These are phyloP conservation scores for Trichoderma sp. DNA, from an alignment of 2,329 filamentous ascomycete genomes.

Conservation along the genomic window DNA sequence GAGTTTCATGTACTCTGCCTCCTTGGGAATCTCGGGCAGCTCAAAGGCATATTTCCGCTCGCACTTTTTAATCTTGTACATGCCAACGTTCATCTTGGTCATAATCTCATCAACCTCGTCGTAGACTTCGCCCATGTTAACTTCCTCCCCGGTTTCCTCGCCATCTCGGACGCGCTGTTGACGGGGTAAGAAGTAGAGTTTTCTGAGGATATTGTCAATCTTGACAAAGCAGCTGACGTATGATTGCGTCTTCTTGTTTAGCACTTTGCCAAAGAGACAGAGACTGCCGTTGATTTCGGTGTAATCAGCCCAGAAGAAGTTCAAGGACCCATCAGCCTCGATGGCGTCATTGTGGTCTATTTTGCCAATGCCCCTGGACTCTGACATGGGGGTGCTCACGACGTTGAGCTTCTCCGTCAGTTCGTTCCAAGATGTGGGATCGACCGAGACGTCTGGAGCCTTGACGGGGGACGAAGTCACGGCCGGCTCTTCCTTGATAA, in stretches of 20 bases:
- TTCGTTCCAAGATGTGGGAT: slow-evolving; percentile 84
- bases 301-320: slow-evolving; percentile 97
- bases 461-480: slow-evolving; percentile 73
- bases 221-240: slow-evolving; percentile 95
- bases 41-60: slow-evolving; percentile 95
- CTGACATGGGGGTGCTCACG: slow-evolving; percentile 67
- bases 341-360: slow-evolving; percentile 79
- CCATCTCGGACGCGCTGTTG: slow-evolving; percentile 57
- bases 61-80: slow-evolving; percentile 92
- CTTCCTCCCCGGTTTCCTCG: slow-evolving; percentile 69
- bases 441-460: slow-evolving; percentile 58
- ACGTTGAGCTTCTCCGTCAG: slow-evolving; percentile 85
- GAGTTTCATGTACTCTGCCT: slow-evolving; percentile 91
- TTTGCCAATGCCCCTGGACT: slow-evolving; percentile 70
- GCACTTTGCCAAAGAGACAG: slow-evolving; percentile 93
- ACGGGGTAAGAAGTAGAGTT: slow-evolving; percentile 88
- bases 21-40: slow-evolving; percentile 78
- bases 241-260: slow-evolving; percentile 75
- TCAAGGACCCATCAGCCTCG: slow-evolving; percentile 88
- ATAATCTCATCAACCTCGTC: slow-evolving; percentile 85
- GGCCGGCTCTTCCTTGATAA: slow-evolving; percentile 66
- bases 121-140: slow-evolving; percentile 87
- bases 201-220: slow-evolving; percentile 88
- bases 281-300: slow-evolving; percentile 87
- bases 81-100: slow-evolving; percentile 78